These are phyloP conservation scores for Calonectria crousiana DNA, from an alignment of 2,329 filamentous ascomycete species.

Conservation along the genomic window DNA sequence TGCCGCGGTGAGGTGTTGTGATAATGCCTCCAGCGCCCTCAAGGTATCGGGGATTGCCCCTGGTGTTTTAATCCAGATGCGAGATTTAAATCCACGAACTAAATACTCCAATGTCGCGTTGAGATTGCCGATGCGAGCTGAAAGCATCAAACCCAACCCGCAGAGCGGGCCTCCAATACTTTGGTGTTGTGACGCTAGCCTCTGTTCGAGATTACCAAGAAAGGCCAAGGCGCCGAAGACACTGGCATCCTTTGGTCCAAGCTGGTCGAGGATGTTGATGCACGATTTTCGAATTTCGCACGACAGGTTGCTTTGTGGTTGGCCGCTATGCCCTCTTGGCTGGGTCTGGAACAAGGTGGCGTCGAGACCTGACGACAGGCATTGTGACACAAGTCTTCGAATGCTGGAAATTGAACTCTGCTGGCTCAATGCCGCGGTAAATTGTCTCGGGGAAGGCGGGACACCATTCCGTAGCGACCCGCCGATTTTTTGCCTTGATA, in stretches of 20 bases:
- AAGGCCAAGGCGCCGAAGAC: constrained; percentile 48
- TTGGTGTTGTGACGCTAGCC: constrained; percentile 41
- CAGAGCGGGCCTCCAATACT: constrained; percentile 45
- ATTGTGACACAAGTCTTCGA: constrained; percentile 48
- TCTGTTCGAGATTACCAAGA: constrained; percentile 56
- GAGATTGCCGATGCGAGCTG: constrained; percentile 43
- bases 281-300: constrained; percentile 41
- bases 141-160: constrained; percentile 46
- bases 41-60: constrained; percentile 36
- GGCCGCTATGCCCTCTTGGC: not conserved
- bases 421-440: constrained; percentile 35
- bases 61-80: constrained; percentile 26
- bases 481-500: constrained; percentile 41
- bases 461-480: not conserved
- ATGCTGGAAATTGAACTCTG: constrained; percentile 45
- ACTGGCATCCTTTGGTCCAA: constrained; percentile 7
- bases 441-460: constrained; percentile 23
- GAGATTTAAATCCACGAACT: constrained; percentile 32
- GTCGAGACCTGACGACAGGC: constrained; percentile 39
- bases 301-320: constrained; percentile 28
- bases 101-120: constrained; percentile 43
- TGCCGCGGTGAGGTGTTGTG: constrained; percentile 20
- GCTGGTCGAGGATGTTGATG: constrained; percentile 30
- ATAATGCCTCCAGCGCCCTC: constrained; percentile 35
- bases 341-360: constrained; percentile 31